phyloP scores from a whole-genome alignment of 129 eudicot species.

The Ambrosia artemisiifolia region DNA sequence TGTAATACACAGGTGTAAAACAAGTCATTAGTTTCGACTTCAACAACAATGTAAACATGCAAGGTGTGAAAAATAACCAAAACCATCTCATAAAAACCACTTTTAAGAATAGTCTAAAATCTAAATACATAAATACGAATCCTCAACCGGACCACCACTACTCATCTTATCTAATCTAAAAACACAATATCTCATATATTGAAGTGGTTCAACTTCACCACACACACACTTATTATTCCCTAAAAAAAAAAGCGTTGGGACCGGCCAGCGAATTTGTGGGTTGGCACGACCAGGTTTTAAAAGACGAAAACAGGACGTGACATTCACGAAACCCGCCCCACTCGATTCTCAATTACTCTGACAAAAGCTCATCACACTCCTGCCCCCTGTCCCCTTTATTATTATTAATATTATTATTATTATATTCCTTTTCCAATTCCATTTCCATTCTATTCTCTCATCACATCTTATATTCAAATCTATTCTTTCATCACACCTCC shows the following conservation, averaged over 20 bases:
- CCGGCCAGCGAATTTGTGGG: conserved; percentile 39
- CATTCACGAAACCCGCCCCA: conserved; percentile 29
- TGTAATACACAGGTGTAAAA: too few species aligned
- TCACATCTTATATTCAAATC: conserved; percentile 7
- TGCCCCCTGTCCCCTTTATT: background rate
- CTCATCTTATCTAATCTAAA: too few species aligned
- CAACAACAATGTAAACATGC: too few species aligned
- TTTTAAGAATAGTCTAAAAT: too few species aligned
- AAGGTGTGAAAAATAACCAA: too few species aligned
- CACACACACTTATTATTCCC: conserved; percentile 8
- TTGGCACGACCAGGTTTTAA: conserved; percentile 26
- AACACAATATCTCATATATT: background rate
- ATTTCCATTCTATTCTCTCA: background rate
- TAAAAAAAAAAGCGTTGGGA: conserved; percentile 15
- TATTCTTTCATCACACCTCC: background rate
- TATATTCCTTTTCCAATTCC: conserved; percentile 6
- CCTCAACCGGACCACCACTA: too few species aligned
- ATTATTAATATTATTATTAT: background rate
- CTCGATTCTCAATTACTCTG: conserved; percentile 6
- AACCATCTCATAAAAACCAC: too few species aligned
- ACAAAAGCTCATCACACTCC: conserved; percentile 7
- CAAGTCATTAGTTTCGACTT: too few species aligned
- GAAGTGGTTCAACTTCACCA: background rate
- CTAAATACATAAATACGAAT: too few species aligned
- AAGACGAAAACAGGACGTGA: conserved; percentile 29